Percentiles rank a stretch among this genome's conserved stretches.
Evolutionary conservation across 805 yeast species (phyloP).

Genomic region (Saturnispora mendoncae): DNA sequence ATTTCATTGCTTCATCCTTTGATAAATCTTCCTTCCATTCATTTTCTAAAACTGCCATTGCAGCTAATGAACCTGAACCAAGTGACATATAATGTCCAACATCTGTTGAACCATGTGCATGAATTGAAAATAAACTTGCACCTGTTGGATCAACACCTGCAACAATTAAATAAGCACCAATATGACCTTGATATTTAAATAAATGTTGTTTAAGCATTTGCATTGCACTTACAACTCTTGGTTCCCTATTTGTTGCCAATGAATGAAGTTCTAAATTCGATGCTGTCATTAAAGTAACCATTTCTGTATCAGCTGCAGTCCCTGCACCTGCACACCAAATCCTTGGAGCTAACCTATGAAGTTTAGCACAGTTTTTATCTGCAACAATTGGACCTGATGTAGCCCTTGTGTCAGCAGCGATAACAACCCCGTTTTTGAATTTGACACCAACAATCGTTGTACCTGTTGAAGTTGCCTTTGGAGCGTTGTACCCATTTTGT

Average conservation of each 20-base stretch:
- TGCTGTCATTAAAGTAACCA: conserved; percentile 88
- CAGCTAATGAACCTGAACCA: conserved; percentile 97
- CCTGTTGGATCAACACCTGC: conserved; percentile 98
- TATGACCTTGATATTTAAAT: conserved; percentile 93
- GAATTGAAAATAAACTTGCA: conserved; percentile 83
- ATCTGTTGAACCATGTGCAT: conserved; percentile 97
- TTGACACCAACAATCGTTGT: conserved; percentile 98
- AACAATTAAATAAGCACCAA: conserved; percentile 96
- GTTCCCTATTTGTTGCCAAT: conserved; percentile 67
- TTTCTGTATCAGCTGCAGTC: conserved; percentile 99
- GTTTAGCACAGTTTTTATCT: conserved; percentile 94
- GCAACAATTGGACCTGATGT: conserved; percentile 96
- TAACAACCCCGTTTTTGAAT: conserved; percentile 87
- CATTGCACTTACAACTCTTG: conserved; percentile 88
- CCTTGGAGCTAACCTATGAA: conserved; percentile 80
- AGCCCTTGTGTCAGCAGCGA: conserved; percentile 98
- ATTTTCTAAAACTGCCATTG: conserved; percentile 94
- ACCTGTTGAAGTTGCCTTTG: conserved; percentile 94
- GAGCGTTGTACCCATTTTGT: conserved; percentile 59
- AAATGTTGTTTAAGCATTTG: conserved; percentile 92
- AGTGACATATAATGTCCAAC: conserved; percentile 86
- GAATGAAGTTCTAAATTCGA: conserved; percentile 89
- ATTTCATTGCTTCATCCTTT: conserved; percentile 82
- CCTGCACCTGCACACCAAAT: conserved; percentile 99
- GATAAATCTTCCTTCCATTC: conserved; percentile 73